These are phyloP conservation scores for Pyrenopolyporus hunteri DNA, from an alignment of 495 filamentous ascomycete genomes.

Conservation along the genomic window DNA sequence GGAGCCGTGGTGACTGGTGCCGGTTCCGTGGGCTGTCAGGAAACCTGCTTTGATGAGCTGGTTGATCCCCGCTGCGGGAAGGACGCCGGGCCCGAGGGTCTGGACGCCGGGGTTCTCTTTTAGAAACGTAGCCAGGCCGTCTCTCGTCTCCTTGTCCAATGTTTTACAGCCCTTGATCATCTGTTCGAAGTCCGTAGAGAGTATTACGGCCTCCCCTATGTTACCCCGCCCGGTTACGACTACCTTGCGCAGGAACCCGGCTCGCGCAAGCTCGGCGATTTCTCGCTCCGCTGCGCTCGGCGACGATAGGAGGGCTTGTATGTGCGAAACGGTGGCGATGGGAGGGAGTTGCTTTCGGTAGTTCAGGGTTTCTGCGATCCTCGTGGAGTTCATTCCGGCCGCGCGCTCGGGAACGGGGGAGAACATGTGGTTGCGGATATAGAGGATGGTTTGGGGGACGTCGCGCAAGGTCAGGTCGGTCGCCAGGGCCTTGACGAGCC, in stretches of 20 bases:
- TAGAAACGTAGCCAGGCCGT: slow-evolving; percentile 62
- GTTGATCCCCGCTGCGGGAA: slow-evolving; percentile 59
- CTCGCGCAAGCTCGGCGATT: slow-evolving; percentile 65
- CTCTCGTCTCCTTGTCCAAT: slow-evolving; percentile 60
- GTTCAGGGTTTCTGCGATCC: slow-evolving; percentile 73
- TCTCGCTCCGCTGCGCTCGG: slow-evolving; percentile 77
- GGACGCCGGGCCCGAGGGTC: slow-evolving; percentile 53
- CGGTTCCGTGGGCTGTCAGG: slow-evolving; percentile 61
- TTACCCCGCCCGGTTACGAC: slow-evolving; percentile 69
- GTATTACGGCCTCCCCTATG: slow-evolving; percentile 74
- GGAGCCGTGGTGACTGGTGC: slow-evolving; percentile 53
- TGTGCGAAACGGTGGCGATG: slow-evolving; percentile 71
- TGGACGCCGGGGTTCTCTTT: slow-evolving; percentile 59
- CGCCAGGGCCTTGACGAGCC: slow-evolving; percentile 58
- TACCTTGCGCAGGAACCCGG: slow-evolving; percentile 68
- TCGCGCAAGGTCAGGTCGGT: slow-evolving; percentile 63
- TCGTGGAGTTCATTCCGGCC: slow-evolving; percentile 75
- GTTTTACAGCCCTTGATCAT: slow-evolving; percentile 54
- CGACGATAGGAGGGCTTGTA: slow-evolving; percentile 68
- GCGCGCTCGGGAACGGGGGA: slow-evolving; percentile 64
- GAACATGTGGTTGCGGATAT: slow-evolving; percentile 71
- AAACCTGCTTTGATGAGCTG: slow-evolving; percentile 75
- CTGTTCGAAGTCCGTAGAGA: slow-evolving; percentile 65
- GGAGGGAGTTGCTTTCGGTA: slow-evolving; percentile 70
- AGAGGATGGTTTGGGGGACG: slow-evolving; percentile 67